Conservation (phyloP, 768 basidiomycete genomes). For the Boletus subparvulus region DNA sequence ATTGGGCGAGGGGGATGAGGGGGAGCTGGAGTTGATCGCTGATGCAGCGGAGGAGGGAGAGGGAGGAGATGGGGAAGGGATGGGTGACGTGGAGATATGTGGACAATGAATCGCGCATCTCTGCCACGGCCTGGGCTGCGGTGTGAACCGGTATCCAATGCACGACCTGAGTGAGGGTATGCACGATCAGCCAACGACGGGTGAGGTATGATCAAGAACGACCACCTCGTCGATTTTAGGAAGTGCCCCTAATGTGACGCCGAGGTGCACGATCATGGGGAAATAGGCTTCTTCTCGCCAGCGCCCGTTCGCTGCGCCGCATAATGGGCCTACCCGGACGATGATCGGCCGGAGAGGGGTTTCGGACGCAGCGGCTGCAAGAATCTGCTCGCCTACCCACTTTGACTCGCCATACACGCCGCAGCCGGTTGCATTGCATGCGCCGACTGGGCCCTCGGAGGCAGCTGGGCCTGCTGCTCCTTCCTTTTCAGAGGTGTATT, state of each 20-base stretch:
- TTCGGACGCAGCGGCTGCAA: constrained; percentile 14
- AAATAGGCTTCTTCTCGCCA: constrained; percentile 41
- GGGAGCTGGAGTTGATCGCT: constrained; percentile 5
- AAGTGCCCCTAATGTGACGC: constrained; percentile 17
- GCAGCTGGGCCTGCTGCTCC: not conserved
- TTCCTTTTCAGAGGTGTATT: not conserved
- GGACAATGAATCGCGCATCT: constrained; percentile 14
- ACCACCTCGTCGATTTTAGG: constrained; percentile 24
- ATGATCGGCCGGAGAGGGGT: constrained; percentile 26
- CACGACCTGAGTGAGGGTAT: not conserved
- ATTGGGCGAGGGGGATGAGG: constrained; percentile 11
- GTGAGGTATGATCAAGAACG: too few species aligned
- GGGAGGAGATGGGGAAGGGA: constrained; percentile 7
- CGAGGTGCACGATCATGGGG: constrained; percentile 33
- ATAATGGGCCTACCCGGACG: constrained; percentile 40
- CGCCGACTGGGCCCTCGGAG: not conserved
- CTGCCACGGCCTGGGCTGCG: constrained; percentile 13
- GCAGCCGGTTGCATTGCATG: constrained; percentile 13
- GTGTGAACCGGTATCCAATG: constrained; percentile 17
- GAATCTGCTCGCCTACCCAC: constrained; percentile 26
- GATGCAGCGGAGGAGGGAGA: constrained; percentile 9
- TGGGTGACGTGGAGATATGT: constrained; percentile 12
- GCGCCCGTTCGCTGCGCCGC: constrained; percentile 35
- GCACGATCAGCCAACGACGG: not conserved
- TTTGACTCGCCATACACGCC: constrained; percentile 18